Base-by-base conservation (phyloP, 2,329 filamentous ascomycete species). In the Epichloe festucae region DNA sequence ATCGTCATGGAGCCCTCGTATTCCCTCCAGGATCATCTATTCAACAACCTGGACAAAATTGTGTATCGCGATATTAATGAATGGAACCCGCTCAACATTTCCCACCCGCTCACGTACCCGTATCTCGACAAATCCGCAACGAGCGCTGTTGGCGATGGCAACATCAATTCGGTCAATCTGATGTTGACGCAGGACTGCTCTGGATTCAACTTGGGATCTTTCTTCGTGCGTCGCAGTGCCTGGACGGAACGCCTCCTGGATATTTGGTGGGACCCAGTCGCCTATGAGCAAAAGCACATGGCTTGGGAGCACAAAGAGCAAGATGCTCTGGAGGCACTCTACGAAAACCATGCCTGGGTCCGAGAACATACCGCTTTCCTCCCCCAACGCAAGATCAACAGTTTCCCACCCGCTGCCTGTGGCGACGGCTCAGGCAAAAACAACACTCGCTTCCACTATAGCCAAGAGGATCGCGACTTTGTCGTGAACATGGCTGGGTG, bases 301-400 rank as follows among this genome's bases (percentile, higher is more conserved):
- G 81, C 93, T 56, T 98, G 93, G 93, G 90, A 93, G 63, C 93
- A 98, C 74, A 97, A 97, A 67, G 93, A 98, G 67, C 93, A 98
- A 70, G 90, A 97, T 64, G 89, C 90, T 2, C 73, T 98, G 42
- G 90, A 96, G 70, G 86, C 95, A 70, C 76, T 98, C 56, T 98
- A 98, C 71, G 79, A 76, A 52, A 85, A 85, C 51, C 91, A 97
- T 65, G 88, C 93, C 0, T 98, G 93, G 90, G 82, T 97, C 50
- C 82, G 93, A 53, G 82, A 87, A 52, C 87, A 93, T 60, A 84
- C 89, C 3, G 91, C 82, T 4, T 98, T 98, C 69, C 77, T 96
- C 46, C 85, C 0, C 0, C 91, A 97, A 67, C 85, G 93, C 59
- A 87, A 82, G 70, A 87, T 97, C 71, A 98, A 97, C 74, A 88